A percentile compares a stretch with the other conserved stretches of the same genome.
Conservation (phyloP, 108 stramenopile species). For the Stephanodiscus minutulus region DNA sequence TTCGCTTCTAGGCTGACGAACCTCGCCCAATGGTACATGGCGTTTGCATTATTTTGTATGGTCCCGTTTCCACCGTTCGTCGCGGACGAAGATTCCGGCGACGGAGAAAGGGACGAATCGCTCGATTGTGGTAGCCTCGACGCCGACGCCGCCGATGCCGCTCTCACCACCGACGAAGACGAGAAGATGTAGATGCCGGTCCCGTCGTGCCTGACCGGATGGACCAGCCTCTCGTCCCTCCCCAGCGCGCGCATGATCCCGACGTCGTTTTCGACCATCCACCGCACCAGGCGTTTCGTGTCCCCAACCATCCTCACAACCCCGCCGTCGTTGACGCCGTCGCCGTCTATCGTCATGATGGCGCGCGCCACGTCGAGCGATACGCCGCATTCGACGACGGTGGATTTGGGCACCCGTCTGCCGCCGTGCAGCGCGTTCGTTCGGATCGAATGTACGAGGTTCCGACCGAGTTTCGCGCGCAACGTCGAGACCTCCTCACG, state of each 20-base stretch:
- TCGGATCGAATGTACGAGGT: conserved; percentile 3
- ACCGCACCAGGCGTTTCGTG: conserved; percentile 15
- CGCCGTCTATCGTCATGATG: not conserved
- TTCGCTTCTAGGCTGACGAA: conserved; percentile 6
- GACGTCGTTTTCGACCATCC: conserved; percentile 4
- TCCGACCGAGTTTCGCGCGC: conserved; percentile 1
- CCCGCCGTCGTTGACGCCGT: not conserved
- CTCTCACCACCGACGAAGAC: not conserved
- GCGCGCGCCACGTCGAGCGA: not conserved
- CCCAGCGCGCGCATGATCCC: conserved; percentile 2
- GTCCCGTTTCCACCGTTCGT: not conserved
- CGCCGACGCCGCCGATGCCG: not conserved
- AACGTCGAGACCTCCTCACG: not conserved
- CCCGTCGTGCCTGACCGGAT: conserved; percentile 19
- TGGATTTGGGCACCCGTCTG: conserved; percentile 13
- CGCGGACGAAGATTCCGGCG: not conserved
- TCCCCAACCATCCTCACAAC: not conserved
- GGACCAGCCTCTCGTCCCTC: conserved; percentile 10
- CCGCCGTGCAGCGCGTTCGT: conserved; percentile 14
- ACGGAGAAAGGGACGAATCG: not conserved
- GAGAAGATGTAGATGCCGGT: conserved; percentile 5
- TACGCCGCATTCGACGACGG: conserved; percentile 1
- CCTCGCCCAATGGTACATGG: conserved; percentile 18
- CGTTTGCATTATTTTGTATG: not conserved
- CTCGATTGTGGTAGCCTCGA: not conserved